Evolutionary conservation across 257 asterid genomes (phyloP).

Genomic region (Solanum chmielewskii): DNA sequence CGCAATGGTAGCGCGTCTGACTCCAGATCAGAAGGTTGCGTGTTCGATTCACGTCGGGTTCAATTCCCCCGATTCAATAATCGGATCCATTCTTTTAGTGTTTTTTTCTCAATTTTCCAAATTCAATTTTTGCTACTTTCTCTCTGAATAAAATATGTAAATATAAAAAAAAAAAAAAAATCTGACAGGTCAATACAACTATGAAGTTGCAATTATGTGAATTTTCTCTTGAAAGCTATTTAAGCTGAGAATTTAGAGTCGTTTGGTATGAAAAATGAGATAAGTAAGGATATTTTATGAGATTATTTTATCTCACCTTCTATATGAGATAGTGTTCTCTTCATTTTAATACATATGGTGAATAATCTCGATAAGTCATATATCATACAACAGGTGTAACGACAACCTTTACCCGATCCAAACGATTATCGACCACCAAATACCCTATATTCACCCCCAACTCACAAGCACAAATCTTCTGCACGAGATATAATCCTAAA

Average conservation of each 20-base stretch:
- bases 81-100: not conserved
- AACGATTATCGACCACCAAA: not conserved
- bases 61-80: not conserved
- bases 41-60: constrained; percentile 90
- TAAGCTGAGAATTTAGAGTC: not conserved
- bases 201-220: not conserved
- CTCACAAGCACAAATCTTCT: not conserved
- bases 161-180: not conserved
- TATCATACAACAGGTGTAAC: no score
- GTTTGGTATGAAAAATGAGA: rapidly evolving
- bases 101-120: not conserved
- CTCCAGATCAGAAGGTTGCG: constrained; percentile 99
- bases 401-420: not conserved
- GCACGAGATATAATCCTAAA: not conserved
- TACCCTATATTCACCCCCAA: not conserved
- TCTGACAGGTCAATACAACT: not conserved
- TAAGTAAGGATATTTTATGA: not conserved
- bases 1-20: constrained; percentile 99
- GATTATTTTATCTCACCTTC: not conserved
- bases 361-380: not conserved
- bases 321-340: not conserved
- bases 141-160: not conserved
- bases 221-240: not conserved
- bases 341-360: not conserved
- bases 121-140: not conserved